Percentiles rank a stretch among this genome's conserved stretches.
These are phyloP conservation scores for Talaromyces sp. DNA, from an alignment of 2,329 filamentous ascomycete species.

Conservation along the genomic window DNA sequence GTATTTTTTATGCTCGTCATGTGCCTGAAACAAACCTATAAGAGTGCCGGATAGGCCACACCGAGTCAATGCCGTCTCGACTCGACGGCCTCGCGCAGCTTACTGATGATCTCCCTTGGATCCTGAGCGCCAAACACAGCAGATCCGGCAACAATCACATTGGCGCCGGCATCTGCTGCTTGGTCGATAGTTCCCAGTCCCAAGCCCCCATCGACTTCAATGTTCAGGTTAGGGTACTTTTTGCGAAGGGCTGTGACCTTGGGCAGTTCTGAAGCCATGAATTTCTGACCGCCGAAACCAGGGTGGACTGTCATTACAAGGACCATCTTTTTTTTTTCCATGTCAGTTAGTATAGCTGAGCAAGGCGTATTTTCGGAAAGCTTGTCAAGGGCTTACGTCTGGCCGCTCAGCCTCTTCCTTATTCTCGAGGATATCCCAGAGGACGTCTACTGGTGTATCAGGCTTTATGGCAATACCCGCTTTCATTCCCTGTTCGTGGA, in stretches of 20 bases:
- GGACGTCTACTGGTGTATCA: slow-evolving; percentile 79
- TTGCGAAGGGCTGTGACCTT: slow-evolving; percentile 82
- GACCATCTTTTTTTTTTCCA: slow-evolving; percentile 74
- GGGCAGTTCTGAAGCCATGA: slow-evolving; percentile 92
- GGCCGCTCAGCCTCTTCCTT: slow-evolving; percentile 69
- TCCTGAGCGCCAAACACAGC: slow-evolving; percentile 92
- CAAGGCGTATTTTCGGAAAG: not conserved
- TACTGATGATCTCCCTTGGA: slow-evolving; percentile 78
- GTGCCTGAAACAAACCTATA: not conserved
- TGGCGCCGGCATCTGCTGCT: slow-evolving; percentile 90
- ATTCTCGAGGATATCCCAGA: slow-evolving; percentile 83
- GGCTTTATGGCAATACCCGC: slow-evolving; percentile 97
- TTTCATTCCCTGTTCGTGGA: slow-evolving; percentile 81
- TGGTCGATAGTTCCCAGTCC: slow-evolving; percentile 86
- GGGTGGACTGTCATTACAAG: slow-evolving; percentile 98
- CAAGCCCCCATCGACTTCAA: slow-evolving; percentile 93
- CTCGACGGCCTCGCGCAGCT: slow-evolving; percentile 75
- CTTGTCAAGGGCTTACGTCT: slow-evolving; percentile 61
- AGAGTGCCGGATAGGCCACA: not conserved
- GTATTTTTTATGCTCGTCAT: not conserved
- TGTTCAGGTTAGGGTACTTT: slow-evolving; percentile 87
- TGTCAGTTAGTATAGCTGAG: slow-evolving; percentile 13
- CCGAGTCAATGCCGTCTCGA: slow-evolving; percentile 37
- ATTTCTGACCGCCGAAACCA: slow-evolving; percentile 96
- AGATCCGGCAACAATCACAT: slow-evolving; percentile 95